phyloP scores from a whole-genome alignment of 2,329 filamentous ascomycete genomes.

The Zelopaecilomyces penicillatus region DNA sequence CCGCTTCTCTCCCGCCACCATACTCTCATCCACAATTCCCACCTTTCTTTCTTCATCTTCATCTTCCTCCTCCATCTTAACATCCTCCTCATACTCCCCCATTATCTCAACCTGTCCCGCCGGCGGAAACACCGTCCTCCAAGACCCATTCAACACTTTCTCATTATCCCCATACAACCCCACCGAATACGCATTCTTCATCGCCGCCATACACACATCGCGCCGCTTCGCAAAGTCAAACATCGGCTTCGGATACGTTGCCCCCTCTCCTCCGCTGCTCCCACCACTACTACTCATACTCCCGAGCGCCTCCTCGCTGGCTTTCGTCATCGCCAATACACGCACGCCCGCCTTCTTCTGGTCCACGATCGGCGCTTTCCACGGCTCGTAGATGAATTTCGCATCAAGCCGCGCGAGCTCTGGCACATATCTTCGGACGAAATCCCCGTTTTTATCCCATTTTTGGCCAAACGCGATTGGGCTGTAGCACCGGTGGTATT shows the following conservation, averaged over 20 bases:
- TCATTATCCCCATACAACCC: constrained; percentile 56
- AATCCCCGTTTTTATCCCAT: constrained; percentile 61
- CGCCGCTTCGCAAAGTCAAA: constrained; percentile 63
- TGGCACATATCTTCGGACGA: constrained; percentile 58
- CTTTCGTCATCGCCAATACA: constrained; percentile 46
- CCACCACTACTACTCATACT: constrained; percentile 51
- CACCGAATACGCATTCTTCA: constrained; percentile 63
- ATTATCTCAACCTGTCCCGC: constrained; percentile 30
- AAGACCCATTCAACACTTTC: constrained; percentile 52
- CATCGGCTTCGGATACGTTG: constrained; percentile 65
- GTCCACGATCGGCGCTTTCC: constrained; percentile 61
- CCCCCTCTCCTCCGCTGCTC: constrained; percentile 33
- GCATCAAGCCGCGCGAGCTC: constrained; percentile 53
- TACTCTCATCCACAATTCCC: constrained; percentile 6
- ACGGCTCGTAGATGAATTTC: constrained; percentile 73
- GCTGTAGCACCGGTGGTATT: constrained; percentile 63
- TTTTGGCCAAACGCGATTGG: constrained; percentile 67
- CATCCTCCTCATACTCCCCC: constrained; percentile 25
- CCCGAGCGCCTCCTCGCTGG: constrained; percentile 37
- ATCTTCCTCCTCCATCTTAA: constrained; percentile 25
- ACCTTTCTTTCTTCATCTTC: constrained; percentile 15
- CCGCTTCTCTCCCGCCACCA: constrained; percentile 16
- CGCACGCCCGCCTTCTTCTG: constrained; percentile 61
- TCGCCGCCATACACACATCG: constrained; percentile 52
- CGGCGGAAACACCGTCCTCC: constrained; percentile 38